Base-by-base conservation (phyloP, 2,329 filamentous ascomycete species). In the Pseudogymnoascus sp. region DNA sequence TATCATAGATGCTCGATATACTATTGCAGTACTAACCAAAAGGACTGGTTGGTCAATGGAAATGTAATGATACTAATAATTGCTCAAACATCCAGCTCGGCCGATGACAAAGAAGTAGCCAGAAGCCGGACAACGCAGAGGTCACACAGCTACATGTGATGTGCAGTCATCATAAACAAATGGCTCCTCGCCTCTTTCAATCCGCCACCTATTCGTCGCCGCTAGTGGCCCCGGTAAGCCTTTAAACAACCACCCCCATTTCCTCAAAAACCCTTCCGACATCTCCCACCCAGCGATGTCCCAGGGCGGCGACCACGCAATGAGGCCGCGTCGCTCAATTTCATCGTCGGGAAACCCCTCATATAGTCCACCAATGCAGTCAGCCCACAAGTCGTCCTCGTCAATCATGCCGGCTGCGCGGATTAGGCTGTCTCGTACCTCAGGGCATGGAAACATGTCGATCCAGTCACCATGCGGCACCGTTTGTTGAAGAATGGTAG, bases 331-430 rank as follows among this genome's bases (percentile, higher is more conserved):
- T 33, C 69, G 68, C 66, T 74, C 70, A 37, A 78, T 63, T 65
- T 78, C 76, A 36, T 74, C 71, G 58, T 75, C 74, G 1, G 75
- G 75, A 63, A 75, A 77, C 5, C 76, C 75, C 64, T 79, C 75
- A 64, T 70, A 79, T 17, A 79, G 64, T 0, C 75, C 76, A 2
- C 76, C 76, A 60, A 76, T 70, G 37, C 70, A 71, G 67, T 79
- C 77, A 9, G 70, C 67, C 73, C 76, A 78, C 10, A 79, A 68
- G 10, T 74, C 76, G 60, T 77, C 75, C 35, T 77, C 74, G 62
- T 79, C 75, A 36, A 76, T 78, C 21, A 66, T 70, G 59, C 70
- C 70, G 13, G 68, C 63, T 36, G 69, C 70, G 4, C 41, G 71
- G 64, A 78, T 77, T 59, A 78, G 65, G 62, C 69, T 68, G 66